phyloP scores from a whole-genome alignment of 352 stramenopile genomes.

The Phytophthora pluvialis region DNA sequence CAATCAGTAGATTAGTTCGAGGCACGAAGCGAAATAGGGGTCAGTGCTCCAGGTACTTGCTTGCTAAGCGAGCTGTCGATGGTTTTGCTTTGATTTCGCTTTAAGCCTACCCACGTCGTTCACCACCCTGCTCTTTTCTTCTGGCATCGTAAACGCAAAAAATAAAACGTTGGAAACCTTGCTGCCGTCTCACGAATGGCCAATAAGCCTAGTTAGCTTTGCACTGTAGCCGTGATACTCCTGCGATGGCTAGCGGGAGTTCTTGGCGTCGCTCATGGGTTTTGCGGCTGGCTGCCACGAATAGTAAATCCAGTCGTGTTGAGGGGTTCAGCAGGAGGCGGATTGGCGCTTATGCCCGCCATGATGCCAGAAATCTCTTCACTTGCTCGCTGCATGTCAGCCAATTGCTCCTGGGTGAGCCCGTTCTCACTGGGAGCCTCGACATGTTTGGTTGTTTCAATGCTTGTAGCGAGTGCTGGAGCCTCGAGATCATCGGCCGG shows the following conservation, averaged over 20 bases:
- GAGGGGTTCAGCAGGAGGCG: conserved; percentile 6
- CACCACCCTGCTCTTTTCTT: conserved; percentile 2
- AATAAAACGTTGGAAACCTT: conserved; percentile 11
- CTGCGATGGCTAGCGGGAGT: conserved; percentile 1
- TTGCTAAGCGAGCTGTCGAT: conserved; percentile 2
- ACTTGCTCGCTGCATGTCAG: conserved; percentile 31
- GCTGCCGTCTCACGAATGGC: background rate
- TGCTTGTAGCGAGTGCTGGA: conserved; percentile 23
- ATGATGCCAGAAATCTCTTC: conserved; percentile 38
- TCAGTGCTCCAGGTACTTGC: background rate
- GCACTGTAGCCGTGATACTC: conserved; percentile 2
- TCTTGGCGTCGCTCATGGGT: conserved; percentile 18
- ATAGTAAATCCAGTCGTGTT: conserved; percentile 36
- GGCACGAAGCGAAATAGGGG: background rate
- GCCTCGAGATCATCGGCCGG: conserved; percentile 35
- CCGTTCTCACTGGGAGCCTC: conserved; percentile 6
- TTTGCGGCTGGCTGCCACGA: conserved; percentile 30
- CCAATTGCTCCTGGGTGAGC: conserved; percentile 16
- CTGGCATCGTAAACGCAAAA: conserved; percentile 19
- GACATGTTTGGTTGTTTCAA: conserved; percentile 20
- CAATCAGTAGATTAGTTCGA: conserved; percentile 5
- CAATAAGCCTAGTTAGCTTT: background rate
- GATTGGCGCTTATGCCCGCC: conserved; percentile 25
- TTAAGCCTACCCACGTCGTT: conserved; percentile 10
- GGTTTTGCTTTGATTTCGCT: conserved; percentile 18